phyloP scores from a whole-genome alignment of 192 early-diverging fungal genomes.

The Allomyces arbusculus region DNA sequence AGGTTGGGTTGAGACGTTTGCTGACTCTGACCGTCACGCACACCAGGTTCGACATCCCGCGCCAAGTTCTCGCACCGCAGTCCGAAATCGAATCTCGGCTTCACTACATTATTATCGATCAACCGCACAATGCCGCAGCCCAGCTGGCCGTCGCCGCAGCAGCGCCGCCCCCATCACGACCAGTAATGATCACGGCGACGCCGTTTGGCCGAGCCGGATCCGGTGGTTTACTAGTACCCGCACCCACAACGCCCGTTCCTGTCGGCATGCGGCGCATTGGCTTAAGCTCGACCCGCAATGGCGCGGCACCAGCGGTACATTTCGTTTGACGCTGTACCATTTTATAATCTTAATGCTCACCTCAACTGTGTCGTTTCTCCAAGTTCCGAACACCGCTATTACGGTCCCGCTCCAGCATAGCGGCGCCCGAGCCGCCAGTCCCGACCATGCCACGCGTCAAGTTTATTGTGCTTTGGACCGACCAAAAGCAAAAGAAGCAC shows the following conservation, averaged over 20 bases:
- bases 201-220: neutral
- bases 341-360: neutral
- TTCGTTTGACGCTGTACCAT: too few species aligned
- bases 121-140: neutral
- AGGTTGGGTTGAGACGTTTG: neutral
- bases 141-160: neutral
- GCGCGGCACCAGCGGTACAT: too few species aligned
- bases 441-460: neutral
- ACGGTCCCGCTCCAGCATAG: neutral
- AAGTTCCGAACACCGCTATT: neutral
- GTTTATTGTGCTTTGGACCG: slow-evolving; percentile 2
- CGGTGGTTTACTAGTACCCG: neutral
- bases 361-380: neutral
- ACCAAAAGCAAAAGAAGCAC: slow-evolving; percentile 1
- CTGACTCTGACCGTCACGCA: neutral
- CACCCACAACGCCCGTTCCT: neutral
- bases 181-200: neutral
- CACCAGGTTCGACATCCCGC: neutral
- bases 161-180: neutral
- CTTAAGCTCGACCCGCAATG: neutral
- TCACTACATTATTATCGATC: neutral
- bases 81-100: neutral
- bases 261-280: neutral
- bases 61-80: neutral
- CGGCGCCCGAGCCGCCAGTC: neutral